Base-by-base conservation (phyloP, 352 stramenopile genomes). In the Phytophthora uliginosa region DNA sequence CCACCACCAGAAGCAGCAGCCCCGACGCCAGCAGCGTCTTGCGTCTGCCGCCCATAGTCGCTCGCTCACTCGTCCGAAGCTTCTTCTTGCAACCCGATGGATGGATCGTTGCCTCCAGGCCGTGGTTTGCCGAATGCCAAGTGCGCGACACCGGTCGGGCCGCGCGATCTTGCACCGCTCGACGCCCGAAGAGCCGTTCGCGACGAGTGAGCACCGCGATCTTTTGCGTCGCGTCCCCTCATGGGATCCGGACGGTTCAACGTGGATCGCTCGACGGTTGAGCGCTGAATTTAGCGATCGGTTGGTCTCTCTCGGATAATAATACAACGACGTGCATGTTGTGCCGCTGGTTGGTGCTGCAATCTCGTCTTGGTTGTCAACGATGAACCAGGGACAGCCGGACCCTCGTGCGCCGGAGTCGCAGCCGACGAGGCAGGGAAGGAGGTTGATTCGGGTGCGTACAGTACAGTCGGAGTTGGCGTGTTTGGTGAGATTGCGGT, bases 391-490 rank as follows among this genome's bases (percentile, higher is more conserved):
- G 17, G 33, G 13, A 68, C 40, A n/a, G 13, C 38, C 45, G 20
- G 62, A 79, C 50, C 62, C 68, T 20, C 62, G 66, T 64, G 57
- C 40, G 34, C 69, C 73, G 18, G 63, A 73, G 51, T 71, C 63
- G 15, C 57, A 73, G 59, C 67, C 71, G n/a, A 75, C 76, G 4
- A 69, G 68, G 13, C 72, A 79, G 61, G 78, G 80, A 0, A 70
- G 78, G 3, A 66, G 76, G 31, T 69, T 88, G 45, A 83, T 86
- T 63, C 78, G 78, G 66, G 76, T 88, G 24, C 59, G 57, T 3
- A 54, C 15, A n/a, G 15, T 45, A 26, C 38, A 17, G 38, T 47
- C n/a, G 28, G 3, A 31, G 28, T 31, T 8, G 28, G 3, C 28
- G 28, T 47, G 38, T 47, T 20, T 6, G 18, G 18, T 6, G 10